These are phyloP conservation scores for Phytopythium cucurbitacearum DNA, from an alignment of 352 stramenopile species.

Conservation along the genomic window DNA sequence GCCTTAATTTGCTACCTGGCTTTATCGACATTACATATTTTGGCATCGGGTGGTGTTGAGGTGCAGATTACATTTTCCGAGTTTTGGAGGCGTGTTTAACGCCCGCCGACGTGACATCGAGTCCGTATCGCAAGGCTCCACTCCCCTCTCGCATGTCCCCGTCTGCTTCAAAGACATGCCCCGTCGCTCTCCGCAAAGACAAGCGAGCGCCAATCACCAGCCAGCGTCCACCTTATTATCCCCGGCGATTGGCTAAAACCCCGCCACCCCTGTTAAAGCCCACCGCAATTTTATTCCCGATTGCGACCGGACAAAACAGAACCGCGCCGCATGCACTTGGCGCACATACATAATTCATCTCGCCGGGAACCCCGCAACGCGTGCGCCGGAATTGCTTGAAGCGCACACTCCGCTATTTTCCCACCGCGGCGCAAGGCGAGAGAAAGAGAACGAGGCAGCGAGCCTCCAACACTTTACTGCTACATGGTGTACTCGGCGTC, in stretches of 20 bases:
- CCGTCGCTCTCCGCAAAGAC: slow-evolving; percentile 3
- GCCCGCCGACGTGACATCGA: neutral
- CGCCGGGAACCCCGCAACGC: slow-evolving; percentile 7
- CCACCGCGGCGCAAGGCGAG: no score
- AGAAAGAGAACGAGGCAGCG: slow-evolving; percentile 4
- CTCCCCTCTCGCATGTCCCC: neutral
- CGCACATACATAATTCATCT: slow-evolving; percentile 16
- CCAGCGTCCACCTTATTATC: neutral
- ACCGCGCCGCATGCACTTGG: neutral
- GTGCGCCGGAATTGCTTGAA: no score
- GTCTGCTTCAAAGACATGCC: slow-evolving; percentile 5
- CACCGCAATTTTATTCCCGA: neutral
- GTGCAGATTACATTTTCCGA: no score
- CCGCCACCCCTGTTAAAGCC: neutral
- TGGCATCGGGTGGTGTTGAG: no score
- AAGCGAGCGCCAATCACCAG: slow-evolving; percentile 6
- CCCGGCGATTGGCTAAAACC: slow-evolving; percentile 3
- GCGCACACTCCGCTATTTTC: no score
- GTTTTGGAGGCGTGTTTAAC: neutral
- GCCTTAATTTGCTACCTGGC: no score
- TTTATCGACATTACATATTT: no score
- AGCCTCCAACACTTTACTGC: neutral
- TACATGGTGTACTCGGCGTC: slow-evolving; percentile 45
- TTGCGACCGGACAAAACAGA: neutral
- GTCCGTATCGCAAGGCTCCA: neutral